Evolutionary conservation across 2,329 filamentous ascomycete genomes (phyloP), one percentile per base, ranked within the genome.

Genomic region (Penicillium sp.): DNA sequence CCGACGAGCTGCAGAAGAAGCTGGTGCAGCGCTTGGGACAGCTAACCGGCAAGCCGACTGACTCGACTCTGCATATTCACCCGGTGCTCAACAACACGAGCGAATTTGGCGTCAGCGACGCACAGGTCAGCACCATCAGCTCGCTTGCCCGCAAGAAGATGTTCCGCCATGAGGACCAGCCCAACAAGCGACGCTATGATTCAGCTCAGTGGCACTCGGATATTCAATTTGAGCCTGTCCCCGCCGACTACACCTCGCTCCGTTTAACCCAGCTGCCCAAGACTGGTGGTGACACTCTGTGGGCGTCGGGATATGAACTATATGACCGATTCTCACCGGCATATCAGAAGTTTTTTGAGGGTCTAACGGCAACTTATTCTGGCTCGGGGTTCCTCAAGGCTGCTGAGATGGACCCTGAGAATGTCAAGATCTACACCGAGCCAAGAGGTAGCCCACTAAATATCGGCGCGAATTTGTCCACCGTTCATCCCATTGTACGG

Each of bases 221-320:
- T 51, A 84, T 85, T 53, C 76, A 77, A 0, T 86, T 84, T 49
- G 83, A 86, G 66, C 77, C 76, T 0, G 69, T 79, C 3, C 83
- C 84, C 0, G 75, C 76, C 6, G 82, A 86, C 60, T 86, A 85
- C 56, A 75, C 81, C 0, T 72, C 78, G 0, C 68, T 86, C n/a
- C 74, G 80, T 24, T 66, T 84, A 1, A 75, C 74, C 3, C 67
- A 78, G 40, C 65, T 84, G 0, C 81, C 80, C 1, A 69, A 70
- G 36, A 80, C 75, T 0, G 80, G 80, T 6, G 75, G 79, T 32
- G 78, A 83, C 62, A 85, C 83, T 0, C 74, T 86, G 5, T 86
- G 82, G 81, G 82, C 82, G 0, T 82, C 79, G 1, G 81, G 80
- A 0, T 85, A 85, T 58, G 81, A 85, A 55, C 65, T 84, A 10